Percentiles rank a stretch among this genome's conserved stretches.
phyloP scores from a whole-genome alignment of 306 rosid species.

The Lathyrus aphaca region DNA sequence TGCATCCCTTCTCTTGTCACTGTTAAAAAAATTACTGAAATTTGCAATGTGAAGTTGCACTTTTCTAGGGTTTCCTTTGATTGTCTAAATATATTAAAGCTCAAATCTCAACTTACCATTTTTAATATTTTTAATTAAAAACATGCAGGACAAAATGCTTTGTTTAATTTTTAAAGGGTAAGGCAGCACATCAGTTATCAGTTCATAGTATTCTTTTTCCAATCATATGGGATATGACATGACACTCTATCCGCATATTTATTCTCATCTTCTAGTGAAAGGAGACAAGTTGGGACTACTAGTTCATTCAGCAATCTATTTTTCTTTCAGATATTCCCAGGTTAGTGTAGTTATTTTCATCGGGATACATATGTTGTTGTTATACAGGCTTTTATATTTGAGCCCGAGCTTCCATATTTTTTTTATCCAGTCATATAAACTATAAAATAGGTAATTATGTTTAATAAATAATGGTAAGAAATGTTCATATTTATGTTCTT shows the following conservation, averaged over 20 bases:
- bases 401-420: slow-evolving; percentile 17
- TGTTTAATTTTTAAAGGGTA: slow-evolving; percentile 54
- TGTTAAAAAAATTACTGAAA: slow-evolving; percentile 1
- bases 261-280: slow-evolving; percentile 28
- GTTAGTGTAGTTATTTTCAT: slow-evolving; percentile 24
- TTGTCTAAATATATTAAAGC: slow-evolving; percentile 17
- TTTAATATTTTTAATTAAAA: slow-evolving; percentile 22
- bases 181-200: slow-evolving; percentile 38
- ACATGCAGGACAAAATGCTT: slow-evolving; percentile 62
- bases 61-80: slow-evolving; percentile 19
- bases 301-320: slow-evolving; percentile 3
- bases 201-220: slow-evolving; percentile 23
- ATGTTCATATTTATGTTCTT: slow-evolving; percentile 5
- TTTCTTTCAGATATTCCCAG: slow-evolving; percentile 25
- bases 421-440: background rate
- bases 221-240: slow-evolving; percentile 9
- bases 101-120: slow-evolving; percentile 7
- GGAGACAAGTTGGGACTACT: slow-evolving; percentile 9
- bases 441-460: slow-evolving; percentile 1
- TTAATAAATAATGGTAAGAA: background rate
- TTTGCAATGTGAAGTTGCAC: slow-evolving; percentile 6
- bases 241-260: background rate
- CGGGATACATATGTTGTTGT: slow-evolving; percentile 9
- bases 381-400: slow-evolving; percentile 23
- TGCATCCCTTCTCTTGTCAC: background rate